phyloP scores from a whole-genome alignment of 2,329 filamentous ascomycete species.

The Fusarium succisae region DNA sequence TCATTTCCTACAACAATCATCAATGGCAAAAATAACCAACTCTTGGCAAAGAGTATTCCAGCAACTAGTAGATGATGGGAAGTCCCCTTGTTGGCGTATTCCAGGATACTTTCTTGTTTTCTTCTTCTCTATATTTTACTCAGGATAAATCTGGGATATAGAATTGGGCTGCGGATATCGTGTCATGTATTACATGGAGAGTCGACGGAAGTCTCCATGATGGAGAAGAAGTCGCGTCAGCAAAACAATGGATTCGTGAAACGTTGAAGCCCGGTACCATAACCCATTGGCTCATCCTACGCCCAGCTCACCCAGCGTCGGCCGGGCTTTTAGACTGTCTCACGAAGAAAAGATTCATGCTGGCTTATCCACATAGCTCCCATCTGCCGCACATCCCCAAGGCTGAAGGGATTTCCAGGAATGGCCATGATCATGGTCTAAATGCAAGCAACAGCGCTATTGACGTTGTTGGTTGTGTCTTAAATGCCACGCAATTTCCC shows the following conservation, averaged over 20 bases:
- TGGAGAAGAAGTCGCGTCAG: conserved; percentile 6
- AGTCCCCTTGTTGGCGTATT: neutral
- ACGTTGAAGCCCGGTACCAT: conserved; percentile 22
- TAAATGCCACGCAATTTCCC: conserved; percentile 31
- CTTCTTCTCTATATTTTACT: neutral
- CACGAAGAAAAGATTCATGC: neutral
- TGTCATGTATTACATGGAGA: neutral
- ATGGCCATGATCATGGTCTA: neutral
- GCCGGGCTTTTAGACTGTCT: neutral
- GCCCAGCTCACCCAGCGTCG: conserved; percentile 15
- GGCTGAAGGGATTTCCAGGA: conserved; percentile 6
- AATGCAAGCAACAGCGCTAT: conserved; percentile 4
- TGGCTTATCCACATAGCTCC: neutral
- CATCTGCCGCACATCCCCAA: conserved; percentile 17
- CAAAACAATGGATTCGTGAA: conserved; percentile 22
- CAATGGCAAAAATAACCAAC: conserved; percentile 12
- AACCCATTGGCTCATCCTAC: conserved; percentile 3
- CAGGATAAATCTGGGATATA: neutral
- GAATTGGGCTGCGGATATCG: neutral
- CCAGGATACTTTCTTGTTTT: neutral
- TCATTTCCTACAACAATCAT: neutral
- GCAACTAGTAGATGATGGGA: neutral
- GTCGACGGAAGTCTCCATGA: neutral
- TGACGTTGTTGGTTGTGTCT: conserved; percentile 2
- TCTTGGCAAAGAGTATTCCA: conserved; percentile 5